Evolutionary conservation across 2,329 filamentous ascomycete species (phyloP), one percentile per base, ranked within the genome.

Genomic region (Alternaria brassicae): DNA sequence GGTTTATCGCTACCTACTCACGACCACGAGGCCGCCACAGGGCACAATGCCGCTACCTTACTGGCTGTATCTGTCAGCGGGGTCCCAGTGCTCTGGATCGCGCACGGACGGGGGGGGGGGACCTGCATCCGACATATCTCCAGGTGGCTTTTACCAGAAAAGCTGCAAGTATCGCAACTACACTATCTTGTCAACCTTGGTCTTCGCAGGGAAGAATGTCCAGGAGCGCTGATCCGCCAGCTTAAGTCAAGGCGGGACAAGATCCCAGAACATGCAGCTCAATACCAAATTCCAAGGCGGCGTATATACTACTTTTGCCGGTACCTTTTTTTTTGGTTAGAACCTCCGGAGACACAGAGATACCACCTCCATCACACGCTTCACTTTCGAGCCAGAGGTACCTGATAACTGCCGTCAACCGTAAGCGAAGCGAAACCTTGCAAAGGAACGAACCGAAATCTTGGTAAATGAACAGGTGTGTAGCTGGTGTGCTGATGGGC

Each of bases 21-120:
- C 41, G 60, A 62, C 60, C 61, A 65, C 55, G 62, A 62, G 47
- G 44, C 53, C 63, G 60, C 55, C 66, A 68, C 64, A 66, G 39
- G 61, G 36, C 40, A 47, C 19, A 53, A 55, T 12, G 25, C 32
- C 36, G 36, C 12, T n/a, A 39, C 53, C 39, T 60, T 17, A 67
- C 59, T 70, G 66, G 61, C 48, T 60, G 12, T 30, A 39, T 17
- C 25, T 41, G 23, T 34, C 15, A 21, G 45, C 44, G 17, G 21
- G 28, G 30, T 51, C 32, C 64, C 60, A 60, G 40, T 44, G 40
- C 41, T 54, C 34, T 41, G 66, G 67, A 23, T 55, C 21, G 50
- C 58, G 56, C 61, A 62, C 56, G 53, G 56, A 50, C 58, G 39
- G 51, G 59, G 56, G 39, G 51, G 59, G 56, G 50, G 67, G 62